Conservation (phyloP, 192 early-diverging fungal genomes). For the Coemansia guatemalensis region DNA sequence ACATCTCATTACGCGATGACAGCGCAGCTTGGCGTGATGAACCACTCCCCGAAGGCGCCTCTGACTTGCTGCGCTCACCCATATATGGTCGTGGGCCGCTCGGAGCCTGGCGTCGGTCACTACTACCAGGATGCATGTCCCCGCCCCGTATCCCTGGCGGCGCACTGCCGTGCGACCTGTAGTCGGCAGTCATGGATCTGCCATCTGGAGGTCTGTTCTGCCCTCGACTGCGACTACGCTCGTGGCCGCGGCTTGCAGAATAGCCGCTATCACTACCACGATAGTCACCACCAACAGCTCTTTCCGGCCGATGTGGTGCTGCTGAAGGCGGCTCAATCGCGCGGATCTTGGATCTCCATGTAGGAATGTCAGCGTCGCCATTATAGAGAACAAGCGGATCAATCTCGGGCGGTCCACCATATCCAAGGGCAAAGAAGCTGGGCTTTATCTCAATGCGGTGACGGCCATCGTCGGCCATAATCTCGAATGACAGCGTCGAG, state of each 20-base stretch:
- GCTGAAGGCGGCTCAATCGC: conserved; percentile 8
- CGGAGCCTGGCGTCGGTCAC: conserved; percentile 1
- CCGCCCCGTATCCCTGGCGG: conserved; percentile 7
- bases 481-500: conserved; percentile 48
- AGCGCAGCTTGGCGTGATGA: conserved; percentile 1
- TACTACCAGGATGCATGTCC: conserved; percentile 18
- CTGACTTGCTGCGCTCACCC: conserved; percentile 17
- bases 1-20: conserved; percentile 6
- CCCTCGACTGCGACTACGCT: conserved; percentile 24
- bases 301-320: background rate
- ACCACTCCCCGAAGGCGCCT: conserved; percentile 12
- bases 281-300: background rate
- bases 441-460: conserved; percentile 35
- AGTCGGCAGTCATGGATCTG: conserved; percentile 12
- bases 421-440: conserved; percentile 37
- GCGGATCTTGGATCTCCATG: conserved; percentile 19
- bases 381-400: conserved; percentile 45
- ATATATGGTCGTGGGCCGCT: conserved; percentile 19
- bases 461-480: conserved; percentile 31
- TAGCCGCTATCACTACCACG: conserved; percentile 1
- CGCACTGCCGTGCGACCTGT: conserved; percentile 20
- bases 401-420: conserved; percentile 40
- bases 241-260: conserved; percentile 1
- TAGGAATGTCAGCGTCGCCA: conserved; percentile 24
- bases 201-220: conserved; percentile 18